Evolutionary conservation across 805 yeast genomes (phyloP).

Genomic region (Suhomyces canberraensis): DNA sequence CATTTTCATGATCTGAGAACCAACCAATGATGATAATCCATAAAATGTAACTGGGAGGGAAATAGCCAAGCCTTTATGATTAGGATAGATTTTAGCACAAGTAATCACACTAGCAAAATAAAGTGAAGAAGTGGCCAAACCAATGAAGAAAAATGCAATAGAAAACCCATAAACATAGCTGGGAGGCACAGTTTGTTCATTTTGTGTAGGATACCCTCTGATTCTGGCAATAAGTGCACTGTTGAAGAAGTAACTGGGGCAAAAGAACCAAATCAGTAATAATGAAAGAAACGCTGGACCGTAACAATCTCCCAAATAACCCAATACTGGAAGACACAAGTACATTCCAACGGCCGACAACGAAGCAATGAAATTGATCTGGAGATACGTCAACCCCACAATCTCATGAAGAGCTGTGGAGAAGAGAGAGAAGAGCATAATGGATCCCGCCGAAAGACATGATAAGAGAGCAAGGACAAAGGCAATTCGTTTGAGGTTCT

Average conservation of each 20-base stretch:
- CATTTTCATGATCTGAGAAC: conserved; percentile 57
- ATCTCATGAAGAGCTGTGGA: conserved; percentile 61
- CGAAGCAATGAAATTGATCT: conserved; percentile 69
- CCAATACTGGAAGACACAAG: conserved; percentile 75
- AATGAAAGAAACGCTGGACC: conserved; percentile 74
- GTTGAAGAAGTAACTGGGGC: conserved; percentile 62
- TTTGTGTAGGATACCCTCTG: not conserved
- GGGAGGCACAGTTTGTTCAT: not conserved
- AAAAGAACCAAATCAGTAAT: conserved; percentile 55
- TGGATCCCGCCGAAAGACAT: conserved; percentile 79
- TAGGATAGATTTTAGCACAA: conserved; percentile 83
- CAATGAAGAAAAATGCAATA: conserved; percentile 55
- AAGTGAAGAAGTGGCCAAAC: conserved; percentile 69
- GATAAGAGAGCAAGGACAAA: conserved; percentile 56
- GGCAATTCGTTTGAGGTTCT: conserved; percentile 46
- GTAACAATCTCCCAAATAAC: conserved; percentile 79
- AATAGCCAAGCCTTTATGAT: conserved; percentile 73
- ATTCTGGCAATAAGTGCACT: conserved; percentile 16
- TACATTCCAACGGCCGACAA: conserved; percentile 79
- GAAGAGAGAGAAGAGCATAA: conserved; percentile 76
- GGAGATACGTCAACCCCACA: conserved; percentile 61
- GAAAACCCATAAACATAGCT: conserved; percentile 30
- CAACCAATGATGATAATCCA: conserved; percentile 77
- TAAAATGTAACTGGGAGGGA: conserved; percentile 86
- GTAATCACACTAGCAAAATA: conserved; percentile 71